Percentiles rank a stretch among this genome's conserved stretches.
phyloP scores from a whole-genome alignment of 2,329 filamentous ascomycete species.

The Dactylonectria macrodidyma region DNA sequence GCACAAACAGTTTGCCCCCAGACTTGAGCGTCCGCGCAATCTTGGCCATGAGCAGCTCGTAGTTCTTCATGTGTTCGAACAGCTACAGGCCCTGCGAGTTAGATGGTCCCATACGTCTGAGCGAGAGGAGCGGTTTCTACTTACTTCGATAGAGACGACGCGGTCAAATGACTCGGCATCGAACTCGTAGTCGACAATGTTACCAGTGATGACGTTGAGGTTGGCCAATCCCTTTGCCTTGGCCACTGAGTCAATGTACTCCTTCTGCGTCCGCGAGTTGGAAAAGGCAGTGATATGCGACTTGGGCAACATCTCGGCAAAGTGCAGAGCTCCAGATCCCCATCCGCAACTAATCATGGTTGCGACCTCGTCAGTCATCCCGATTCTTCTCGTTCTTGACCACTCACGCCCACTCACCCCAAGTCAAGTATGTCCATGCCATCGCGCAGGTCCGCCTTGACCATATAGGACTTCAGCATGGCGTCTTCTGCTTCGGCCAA shows the following conservation, averaged over 20 bases:
- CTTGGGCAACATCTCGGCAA: conserved; percentile 75
- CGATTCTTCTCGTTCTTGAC: background rate
- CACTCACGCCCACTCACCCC: conserved; percentile 59
- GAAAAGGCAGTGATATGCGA: conserved; percentile 77
- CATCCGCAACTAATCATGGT: conserved; percentile 71
- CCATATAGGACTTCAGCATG: conserved; percentile 76
- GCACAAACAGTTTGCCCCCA: conserved; percentile 77
- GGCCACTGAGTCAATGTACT: conserved; percentile 75
- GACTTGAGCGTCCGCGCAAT: conserved; percentile 71
- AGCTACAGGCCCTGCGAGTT: conserved; percentile 58
- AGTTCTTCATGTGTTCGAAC: conserved; percentile 86
- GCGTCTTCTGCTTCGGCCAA: conserved; percentile 76
- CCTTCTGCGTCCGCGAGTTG: conserved; percentile 78
- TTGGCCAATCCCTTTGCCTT: conserved; percentile 70
- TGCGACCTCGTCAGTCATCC: background rate
- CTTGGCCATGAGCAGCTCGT: conserved; percentile 77
- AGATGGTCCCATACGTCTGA: background rate
- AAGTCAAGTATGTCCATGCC: conserved; percentile 75
- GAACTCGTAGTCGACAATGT: conserved; percentile 78
- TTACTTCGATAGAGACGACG: conserved; percentile 73
- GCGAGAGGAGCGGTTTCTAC: conserved; percentile 36
- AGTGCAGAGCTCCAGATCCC: conserved; percentile 76
- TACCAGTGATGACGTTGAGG: conserved; percentile 75
- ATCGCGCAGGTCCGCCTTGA: conserved; percentile 71
- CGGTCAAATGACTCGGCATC: conserved; percentile 71